A percentile compares a stretch with the other conserved stretches of the same genome.
These are phyloP conservation scores for Aspergillus clavatus DNA, from an alignment of 2,329 filamentous ascomycete species.

Conservation along the genomic window DNA sequence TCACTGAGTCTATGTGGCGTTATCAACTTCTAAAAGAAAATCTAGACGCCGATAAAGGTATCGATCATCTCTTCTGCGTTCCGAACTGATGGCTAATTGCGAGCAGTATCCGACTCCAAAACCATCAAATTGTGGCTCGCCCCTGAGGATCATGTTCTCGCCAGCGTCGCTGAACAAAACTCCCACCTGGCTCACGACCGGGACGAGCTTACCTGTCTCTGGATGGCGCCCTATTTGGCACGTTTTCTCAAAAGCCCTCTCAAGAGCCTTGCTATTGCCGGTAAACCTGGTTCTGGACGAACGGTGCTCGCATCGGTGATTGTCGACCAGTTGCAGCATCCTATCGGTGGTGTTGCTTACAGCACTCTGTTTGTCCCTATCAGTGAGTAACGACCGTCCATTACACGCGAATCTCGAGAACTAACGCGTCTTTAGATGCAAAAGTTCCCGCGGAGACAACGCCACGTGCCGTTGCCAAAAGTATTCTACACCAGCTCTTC, in stretches of 20 bases:
- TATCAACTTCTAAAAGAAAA: conserved; percentile 34
- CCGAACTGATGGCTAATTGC: background rate
- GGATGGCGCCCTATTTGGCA: conserved; percentile 48
- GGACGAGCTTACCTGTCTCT: conserved; percentile 51
- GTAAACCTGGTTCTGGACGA: conserved; percentile 37
- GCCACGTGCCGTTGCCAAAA: conserved; percentile 30
- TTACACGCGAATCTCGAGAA: background rate
- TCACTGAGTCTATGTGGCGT: conserved; percentile 39
- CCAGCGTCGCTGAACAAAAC: conserved; percentile 42
- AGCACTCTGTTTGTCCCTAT: conserved; percentile 36
- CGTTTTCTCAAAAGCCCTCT: conserved; percentile 46
- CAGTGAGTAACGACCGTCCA: conserved; percentile 16
- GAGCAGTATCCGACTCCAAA: conserved; percentile 28
- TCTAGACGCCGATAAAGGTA: conserved; percentile 30
- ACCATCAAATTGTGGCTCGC: conserved; percentile 37
- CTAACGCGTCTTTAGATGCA: conserved; percentile 21
- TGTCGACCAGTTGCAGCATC: conserved; percentile 36
- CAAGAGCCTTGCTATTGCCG: conserved; percentile 43
- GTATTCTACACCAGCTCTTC: conserved; percentile 36
- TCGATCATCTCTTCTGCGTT: background rate
- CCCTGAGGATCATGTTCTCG: conserved; percentile 45
- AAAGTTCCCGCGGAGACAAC: conserved; percentile 30
- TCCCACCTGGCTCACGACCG: conserved; percentile 39
- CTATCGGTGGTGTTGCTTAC: conserved; percentile 33
- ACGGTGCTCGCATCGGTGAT: conserved; percentile 38